A percentile compares a stretch with the other conserved stretches of the same genome.
phyloP scores from a whole-genome alignment of 2,329 filamentous ascomycete genomes.

The Cladophialophora exuberans region DNA sequence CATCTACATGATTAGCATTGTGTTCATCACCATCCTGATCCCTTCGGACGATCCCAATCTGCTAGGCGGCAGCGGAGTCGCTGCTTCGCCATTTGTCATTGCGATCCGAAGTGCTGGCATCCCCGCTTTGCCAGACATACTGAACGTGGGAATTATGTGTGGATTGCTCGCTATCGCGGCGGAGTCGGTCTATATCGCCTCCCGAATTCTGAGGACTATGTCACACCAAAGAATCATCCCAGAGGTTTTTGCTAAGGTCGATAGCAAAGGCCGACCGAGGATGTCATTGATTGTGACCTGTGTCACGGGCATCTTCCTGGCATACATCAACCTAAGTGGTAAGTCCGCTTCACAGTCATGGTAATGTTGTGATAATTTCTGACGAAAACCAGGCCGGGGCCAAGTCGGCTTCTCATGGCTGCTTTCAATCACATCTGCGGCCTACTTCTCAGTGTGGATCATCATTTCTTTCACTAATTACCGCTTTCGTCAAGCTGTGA shows the following conservation, averaged over 20 bases:
- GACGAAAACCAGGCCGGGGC: not conserved
- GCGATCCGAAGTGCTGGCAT: slow-evolving; percentile 38
- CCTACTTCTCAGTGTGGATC: slow-evolving; percentile 41
- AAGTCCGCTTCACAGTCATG: no score
- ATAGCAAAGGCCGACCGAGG: slow-evolving; percentile 38
- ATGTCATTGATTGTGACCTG: slow-evolving; percentile 37
- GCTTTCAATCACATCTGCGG: slow-evolving; percentile 37
- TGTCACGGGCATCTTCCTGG: slow-evolving; percentile 33
- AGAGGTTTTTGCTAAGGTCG: slow-evolving; percentile 35
- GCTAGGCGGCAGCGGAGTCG: slow-evolving; percentile 36
- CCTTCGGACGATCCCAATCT: slow-evolving; percentile 33
- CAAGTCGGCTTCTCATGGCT: slow-evolving; percentile 29
- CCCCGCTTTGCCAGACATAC: slow-evolving; percentile 36
- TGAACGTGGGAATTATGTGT: slow-evolving; percentile 40
- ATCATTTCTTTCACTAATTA: slow-evolving; percentile 39
- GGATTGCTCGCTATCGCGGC: slow-evolving; percentile 39
- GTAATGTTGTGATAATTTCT: slow-evolving; percentile 1
- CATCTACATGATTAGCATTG: slow-evolving; percentile 38
- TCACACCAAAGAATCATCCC: slow-evolving; percentile 37
- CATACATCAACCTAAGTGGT: slow-evolving; percentile 39
- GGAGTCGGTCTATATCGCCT: slow-evolving; percentile 40
- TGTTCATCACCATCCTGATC: slow-evolving; percentile 36
- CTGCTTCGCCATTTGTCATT: slow-evolving; percentile 41
- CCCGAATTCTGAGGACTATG: slow-evolving; percentile 39
- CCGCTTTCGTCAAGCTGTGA: slow-evolving; percentile 38